Conservation (phyloP, 345 rosid species). For the Streptanthus diversifolius region DNA sequence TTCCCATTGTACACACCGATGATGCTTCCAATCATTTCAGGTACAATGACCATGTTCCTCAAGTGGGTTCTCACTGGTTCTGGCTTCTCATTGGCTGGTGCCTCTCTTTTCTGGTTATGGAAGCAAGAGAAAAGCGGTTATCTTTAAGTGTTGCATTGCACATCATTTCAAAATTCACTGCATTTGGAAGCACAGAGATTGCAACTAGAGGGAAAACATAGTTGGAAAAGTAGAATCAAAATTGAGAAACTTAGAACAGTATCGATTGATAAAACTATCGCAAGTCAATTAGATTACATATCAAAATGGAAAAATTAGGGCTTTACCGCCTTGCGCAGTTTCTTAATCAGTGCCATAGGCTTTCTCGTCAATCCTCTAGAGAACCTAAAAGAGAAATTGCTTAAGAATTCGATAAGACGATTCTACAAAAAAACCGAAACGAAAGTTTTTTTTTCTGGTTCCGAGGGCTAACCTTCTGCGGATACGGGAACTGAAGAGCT, state of each 20-base stretch:
- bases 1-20: conserved; percentile 29
- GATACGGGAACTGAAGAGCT: conserved; percentile 56
- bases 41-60: conserved; percentile 52
- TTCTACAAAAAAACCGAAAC: neutral
- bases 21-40: conserved; percentile 31
- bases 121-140: neutral
- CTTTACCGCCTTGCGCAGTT: conserved; percentile 54
- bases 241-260: too few relatives aligned
- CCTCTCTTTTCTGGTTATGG: conserved; percentile 51
- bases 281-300: too few relatives aligned
- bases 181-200: too few relatives aligned
- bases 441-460: neutral
- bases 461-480: conserved; percentile 48
- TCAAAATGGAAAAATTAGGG: neutral
- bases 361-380: conserved; percentile 65
- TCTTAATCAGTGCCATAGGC: conserved; percentile 66
- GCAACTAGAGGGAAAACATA: too few relatives aligned
- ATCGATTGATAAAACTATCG: too few relatives aligned
- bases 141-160: neutral
- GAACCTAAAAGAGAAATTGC: conserved; percentile 39
- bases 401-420: neutral
- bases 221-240: too few relatives aligned
- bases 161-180: too few relatives aligned
- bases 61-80: conserved; percentile 68
- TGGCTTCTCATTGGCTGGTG: conserved; percentile 75